These are phyloP conservation scores for Rhododendron ovatum DNA, from an alignment of 148 eudicot genomes.

Conservation along the genomic window DNA sequence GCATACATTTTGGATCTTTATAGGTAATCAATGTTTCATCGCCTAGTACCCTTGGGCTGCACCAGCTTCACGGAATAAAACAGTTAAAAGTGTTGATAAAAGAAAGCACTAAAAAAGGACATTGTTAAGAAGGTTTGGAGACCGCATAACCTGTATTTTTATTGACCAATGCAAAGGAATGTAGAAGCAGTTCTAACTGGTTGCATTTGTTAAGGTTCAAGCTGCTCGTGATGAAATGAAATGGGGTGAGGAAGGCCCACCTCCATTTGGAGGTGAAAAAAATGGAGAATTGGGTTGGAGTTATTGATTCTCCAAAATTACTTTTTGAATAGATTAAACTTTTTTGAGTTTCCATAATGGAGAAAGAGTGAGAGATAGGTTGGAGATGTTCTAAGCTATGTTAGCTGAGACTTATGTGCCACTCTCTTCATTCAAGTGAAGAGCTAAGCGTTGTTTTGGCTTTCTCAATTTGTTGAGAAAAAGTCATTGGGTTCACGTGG, in stretches of 20 bases:
- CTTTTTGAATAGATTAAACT: no score
- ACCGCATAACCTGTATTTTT: neutral
- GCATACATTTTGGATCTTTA: neutral
- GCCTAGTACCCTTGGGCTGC: slow-evolving; percentile 92
- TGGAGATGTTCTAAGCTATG: slow-evolving; percentile 12
- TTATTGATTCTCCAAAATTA: no score
- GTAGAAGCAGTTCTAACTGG: neutral
- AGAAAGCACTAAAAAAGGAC: slow-evolving; percentile 1
- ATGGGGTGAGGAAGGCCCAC: slow-evolving; percentile 99
- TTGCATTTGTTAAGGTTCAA: slow-evolving; percentile 58
- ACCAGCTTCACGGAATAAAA: slow-evolving; percentile 96
- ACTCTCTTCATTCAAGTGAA: no score
- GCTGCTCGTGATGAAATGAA: slow-evolving; percentile 99
- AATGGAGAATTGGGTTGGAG: no score
- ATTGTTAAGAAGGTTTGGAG: slow-evolving; percentile 78
- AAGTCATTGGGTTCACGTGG: no score
- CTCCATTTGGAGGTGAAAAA: slow-evolving; percentile 68
- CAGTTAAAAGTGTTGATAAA: slow-evolving; percentile 51
- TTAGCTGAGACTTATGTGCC: no score
- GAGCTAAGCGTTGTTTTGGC: no score
- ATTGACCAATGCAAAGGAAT: neutral
- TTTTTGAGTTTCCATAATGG: no score
- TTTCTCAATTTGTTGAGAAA: no score
- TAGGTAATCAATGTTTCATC: slow-evolving; percentile 92
- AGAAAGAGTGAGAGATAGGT: slow-evolving; percentile 13